Conservation (phyloP, 306 rosid genomes). For the Biancaea sappan region DNA sequence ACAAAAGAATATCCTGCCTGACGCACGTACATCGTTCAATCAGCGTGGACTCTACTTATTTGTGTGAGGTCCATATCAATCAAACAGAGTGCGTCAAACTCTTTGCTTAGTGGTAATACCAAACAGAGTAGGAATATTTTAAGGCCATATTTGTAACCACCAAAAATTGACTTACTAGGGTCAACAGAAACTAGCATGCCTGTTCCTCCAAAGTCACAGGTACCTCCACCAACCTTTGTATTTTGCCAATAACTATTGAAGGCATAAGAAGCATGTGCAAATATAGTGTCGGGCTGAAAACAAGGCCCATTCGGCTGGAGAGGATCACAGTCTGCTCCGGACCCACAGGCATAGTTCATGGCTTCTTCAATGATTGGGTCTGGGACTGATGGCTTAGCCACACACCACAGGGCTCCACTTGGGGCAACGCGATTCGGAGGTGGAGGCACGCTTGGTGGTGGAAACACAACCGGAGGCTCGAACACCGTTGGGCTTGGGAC, state of each 20-base stretch:
- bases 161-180: conserved; percentile 64
- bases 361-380: conserved; percentile 94
- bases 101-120: too few relatives aligned
- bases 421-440: conserved; percentile 47
- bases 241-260: conserved; percentile 93
- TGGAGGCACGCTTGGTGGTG: conserved; percentile 80
- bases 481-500: conserved; percentile 72
- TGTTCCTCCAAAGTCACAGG: conserved; percentile 87
- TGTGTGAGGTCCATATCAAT: too few relatives aligned
- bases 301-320: conserved; percentile 72
- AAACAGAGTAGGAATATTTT: background rate
- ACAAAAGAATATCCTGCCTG: too few relatives aligned
- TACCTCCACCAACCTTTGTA: conserved; percentile 72
- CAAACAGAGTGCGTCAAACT: too few relatives aligned
- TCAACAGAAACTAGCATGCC: conserved; percentile 80
- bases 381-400: conserved; percentile 94
- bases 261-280: conserved; percentile 88
- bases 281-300: conserved; percentile 62
- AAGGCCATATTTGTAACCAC: background rate
- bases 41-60: too few relatives aligned
- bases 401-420: conserved; percentile 70
- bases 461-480: conserved; percentile 75
- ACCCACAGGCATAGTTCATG: conserved; percentile 90
- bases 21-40: too few relatives aligned
- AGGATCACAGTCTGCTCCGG: conserved; percentile 79